Percentiles rank a stretch among this genome's conserved stretches.
Evolutionary conservation across 75 land plant genomes (phyloP).

Genomic region (Cryptomeria japonica): DNA sequence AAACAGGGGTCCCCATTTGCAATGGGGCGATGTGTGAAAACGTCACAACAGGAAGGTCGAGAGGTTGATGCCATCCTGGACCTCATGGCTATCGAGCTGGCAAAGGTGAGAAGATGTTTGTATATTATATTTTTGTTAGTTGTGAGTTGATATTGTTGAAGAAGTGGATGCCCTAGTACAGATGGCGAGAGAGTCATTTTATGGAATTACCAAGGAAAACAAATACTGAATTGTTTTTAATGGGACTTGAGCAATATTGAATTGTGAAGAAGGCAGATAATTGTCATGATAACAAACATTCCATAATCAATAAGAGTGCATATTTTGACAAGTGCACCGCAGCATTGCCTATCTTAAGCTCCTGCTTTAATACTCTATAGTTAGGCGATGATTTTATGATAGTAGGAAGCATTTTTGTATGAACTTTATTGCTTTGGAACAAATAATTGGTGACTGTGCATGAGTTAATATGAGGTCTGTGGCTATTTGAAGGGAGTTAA

Average conservation of each 20-base stretch:
- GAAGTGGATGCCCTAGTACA: not conserved
- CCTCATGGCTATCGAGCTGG: not conserved
- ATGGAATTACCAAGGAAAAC: no score
- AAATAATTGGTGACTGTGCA: not conserved
- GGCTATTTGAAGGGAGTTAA: not conserved
- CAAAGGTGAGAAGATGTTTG: not conserved
- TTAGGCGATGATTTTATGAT: not conserved
- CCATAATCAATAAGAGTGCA: no score
- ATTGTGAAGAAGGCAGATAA: no score
- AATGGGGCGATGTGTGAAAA: no score
- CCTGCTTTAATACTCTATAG: not conserved
- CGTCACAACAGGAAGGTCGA: no score
- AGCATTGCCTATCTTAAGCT: not conserved
- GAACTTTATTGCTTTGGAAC: not conserved
- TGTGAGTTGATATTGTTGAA: not conserved
- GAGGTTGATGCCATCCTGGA: not conserved
- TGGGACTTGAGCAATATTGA: no score
- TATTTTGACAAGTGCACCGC: not conserved
- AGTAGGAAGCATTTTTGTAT: not conserved
- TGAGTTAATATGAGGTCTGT: not conserved
- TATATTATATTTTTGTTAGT: not conserved
- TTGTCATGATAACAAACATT: no score
- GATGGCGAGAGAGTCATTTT: no score
- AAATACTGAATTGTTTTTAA: no score
- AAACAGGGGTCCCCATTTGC: no score